Evolutionary conservation across 2,329 filamentous ascomycete species (phyloP), one percentile per base, ranked within the genome.

Genomic region (Aspergillus eucalypticola): DNA sequence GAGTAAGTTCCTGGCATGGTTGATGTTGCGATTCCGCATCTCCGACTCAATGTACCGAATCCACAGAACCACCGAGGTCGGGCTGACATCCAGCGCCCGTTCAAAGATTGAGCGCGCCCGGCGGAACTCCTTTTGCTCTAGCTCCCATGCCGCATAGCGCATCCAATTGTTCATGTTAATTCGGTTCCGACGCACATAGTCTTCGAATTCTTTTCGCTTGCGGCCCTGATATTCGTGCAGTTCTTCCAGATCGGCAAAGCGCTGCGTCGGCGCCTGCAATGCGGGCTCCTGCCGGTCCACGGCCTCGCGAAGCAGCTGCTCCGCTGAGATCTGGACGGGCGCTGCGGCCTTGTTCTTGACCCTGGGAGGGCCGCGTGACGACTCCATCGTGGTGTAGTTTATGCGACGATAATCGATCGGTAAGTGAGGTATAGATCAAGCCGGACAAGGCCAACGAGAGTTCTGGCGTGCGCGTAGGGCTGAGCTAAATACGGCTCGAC

Each of bases 161-260:
- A 95, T 92, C 95, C 95, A 99, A 78, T 98, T 98, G 82, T 96
- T 96, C 84, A 98, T 92, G 73, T 96, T 96, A 74, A 97, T 85
- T 72, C 94, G 83, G 74, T 98, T 98, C 65, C 95, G 90, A 65
- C 92, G 89, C 62, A 98, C 91, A 88, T 98, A 98, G 81, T 96
- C 91, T 79, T 99, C 95, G 69, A 96, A 99, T 72, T 96, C 95
- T 77, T 93, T 95, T 68, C 95, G 86, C 81, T 98, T 98, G 65
- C 95, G 87, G 57, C 93, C 94, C 78, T 99, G 95, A 78, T 91
- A 96, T 78, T 98, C 95, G 81, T 98, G 94, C 51, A 99, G 87
- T 81, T 99, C 95, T 81, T 99, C 95, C 69, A 99, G 86, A 71
- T 99, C 95, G 67, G 91, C 91, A 70, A 99, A 98, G 48, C 93